A percentile compares a stretch with the other conserved stretches of the same genome.
Conservation (phyloP, 495 filamentous ascomycete species). For the Talaromyces ruber region DNA sequence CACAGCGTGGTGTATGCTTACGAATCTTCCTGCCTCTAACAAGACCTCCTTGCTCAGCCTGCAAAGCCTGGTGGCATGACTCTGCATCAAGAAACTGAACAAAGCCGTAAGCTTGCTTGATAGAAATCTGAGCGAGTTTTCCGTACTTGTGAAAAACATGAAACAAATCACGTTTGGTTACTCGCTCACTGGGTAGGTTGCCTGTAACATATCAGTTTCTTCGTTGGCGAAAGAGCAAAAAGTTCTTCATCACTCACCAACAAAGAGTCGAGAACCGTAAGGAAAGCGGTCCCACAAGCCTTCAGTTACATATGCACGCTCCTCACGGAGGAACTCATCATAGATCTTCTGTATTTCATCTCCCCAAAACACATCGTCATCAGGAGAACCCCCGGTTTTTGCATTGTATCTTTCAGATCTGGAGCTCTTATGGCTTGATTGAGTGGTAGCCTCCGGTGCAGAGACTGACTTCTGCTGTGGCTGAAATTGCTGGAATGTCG, state of each 20-base stretch:
- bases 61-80: slow-evolving; percentile 65
- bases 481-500: slow-evolving; percentile 41
- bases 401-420: slow-evolving; percentile 21
- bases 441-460: slow-evolving; percentile 20
- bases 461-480: slow-evolving; percentile 13
- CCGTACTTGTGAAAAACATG: slow-evolving; percentile 82
- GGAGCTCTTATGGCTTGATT: slow-evolving; percentile 17
- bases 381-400: slow-evolving; percentile 20
- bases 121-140: slow-evolving; percentile 85
- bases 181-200: slow-evolving; percentile 85
- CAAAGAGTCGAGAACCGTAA: slow-evolving; percentile 75
- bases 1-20: slow-evolving; percentile 41
- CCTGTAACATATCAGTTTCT: slow-evolving; percentile 40
- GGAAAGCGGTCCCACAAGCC: slow-evolving; percentile 94
- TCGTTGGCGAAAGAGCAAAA: not conserved
- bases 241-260: slow-evolving; percentile 57
- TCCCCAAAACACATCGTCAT: slow-evolving; percentile 46
- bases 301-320: slow-evolving; percentile 72
- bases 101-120: slow-evolving; percentile 96
- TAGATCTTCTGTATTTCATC: slow-evolving; percentile 64
- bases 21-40: slow-evolving; percentile 83
- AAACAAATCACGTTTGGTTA: slow-evolving; percentile 90
- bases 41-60: slow-evolving; percentile 65
- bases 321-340: slow-evolving; percentile 73
- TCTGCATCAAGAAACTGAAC: slow-evolving; percentile 79